Percentiles rank a stretch among this genome's conserved stretches.
phyloP scores from a whole-genome alignment of 2,329 filamentous ascomycete genomes.

The Pseudocercospora musae region DNA sequence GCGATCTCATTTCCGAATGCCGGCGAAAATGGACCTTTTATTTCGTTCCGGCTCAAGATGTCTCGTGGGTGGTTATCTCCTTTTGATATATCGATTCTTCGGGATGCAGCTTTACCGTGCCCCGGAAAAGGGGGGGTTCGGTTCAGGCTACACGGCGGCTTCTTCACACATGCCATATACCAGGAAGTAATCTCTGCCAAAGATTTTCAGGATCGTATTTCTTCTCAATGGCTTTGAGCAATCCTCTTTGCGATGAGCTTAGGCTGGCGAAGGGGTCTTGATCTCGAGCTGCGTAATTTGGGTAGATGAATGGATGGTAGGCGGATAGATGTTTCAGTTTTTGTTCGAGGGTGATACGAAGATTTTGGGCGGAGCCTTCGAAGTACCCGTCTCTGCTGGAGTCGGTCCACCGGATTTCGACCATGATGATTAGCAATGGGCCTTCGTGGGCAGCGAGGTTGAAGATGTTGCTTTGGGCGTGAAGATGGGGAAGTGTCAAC shows the following conservation, averaged over 20 bases:
- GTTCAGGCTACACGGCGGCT: not conserved
- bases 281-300: slow-evolving; percentile 37
- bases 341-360: slow-evolving; percentile 10
- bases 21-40: too few relatives aligned
- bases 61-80: too few relatives aligned
- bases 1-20: not conserved
- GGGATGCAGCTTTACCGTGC: too few relatives aligned
- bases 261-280: slow-evolving; percentile 35
- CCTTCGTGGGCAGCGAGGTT: slow-evolving; percentile 10
- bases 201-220: slow-evolving; percentile 34
- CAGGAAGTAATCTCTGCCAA: slow-evolving; percentile 34
- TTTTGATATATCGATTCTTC: too few relatives aligned
- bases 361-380: slow-evolving; percentile 4
- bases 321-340: slow-evolving; percentile 3
- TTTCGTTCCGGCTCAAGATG: too few relatives aligned
- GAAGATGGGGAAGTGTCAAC: slow-evolving; percentile 21
- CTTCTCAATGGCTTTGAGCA: slow-evolving; percentile 30
- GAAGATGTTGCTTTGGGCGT: slow-evolving; percentile 23
- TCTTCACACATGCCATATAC: slow-evolving; percentile 27
- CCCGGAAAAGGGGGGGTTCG: not conserved
- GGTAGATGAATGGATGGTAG: slow-evolving; percentile 27
- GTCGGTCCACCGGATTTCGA: slow-evolving; percentile 21
- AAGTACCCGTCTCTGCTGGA: slow-evolving; percentile 13
- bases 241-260: slow-evolving; percentile 20
- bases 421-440: slow-evolving; percentile 19